Evolutionary conservation across 2,329 filamentous ascomycete species (phyloP).

Genomic region (Blastomyces parvus): DNA sequence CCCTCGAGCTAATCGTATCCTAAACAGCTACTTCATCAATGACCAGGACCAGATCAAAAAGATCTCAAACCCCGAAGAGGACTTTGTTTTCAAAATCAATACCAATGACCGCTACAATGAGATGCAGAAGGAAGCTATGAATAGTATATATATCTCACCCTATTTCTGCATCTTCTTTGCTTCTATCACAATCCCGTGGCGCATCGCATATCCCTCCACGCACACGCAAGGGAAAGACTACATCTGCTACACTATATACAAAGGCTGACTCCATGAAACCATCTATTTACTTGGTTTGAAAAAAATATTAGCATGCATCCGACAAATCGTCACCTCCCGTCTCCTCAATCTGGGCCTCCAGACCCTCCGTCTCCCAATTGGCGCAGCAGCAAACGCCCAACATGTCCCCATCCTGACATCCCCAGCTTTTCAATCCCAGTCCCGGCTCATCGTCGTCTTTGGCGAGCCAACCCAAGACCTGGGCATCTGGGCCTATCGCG

Average conservation of each 20-base stretch:
- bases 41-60: constrained; percentile 63
- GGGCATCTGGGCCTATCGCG: constrained; percentile 63
- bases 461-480: constrained; percentile 64
- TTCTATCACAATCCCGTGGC: neutral
- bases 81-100: constrained; percentile 65
- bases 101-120: constrained; percentile 70
- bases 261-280: neutral
- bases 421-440: constrained; percentile 44
- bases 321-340: constrained; percentile 51
- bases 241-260: neutral
- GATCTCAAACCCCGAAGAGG: constrained; percentile 55
- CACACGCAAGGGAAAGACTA: neutral
- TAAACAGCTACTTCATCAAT: constrained; percentile 67
- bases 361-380: constrained; percentile 53
- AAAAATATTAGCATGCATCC: constrained; percentile 48
- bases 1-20: neutral
- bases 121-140: constrained; percentile 62
- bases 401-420: constrained; percentile 62
- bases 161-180: neutral
- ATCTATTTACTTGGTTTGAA: neutral
- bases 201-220: neutral
- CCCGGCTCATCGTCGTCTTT: constrained; percentile 63
- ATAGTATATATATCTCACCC: constrained; percentile 43
- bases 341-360: constrained; percentile 52
- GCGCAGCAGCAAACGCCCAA: constrained; percentile 39